Base-by-base conservation (phyloP, 2,329 filamentous ascomycete genomes). In the Paraphoma chrysanthemicola region DNA sequence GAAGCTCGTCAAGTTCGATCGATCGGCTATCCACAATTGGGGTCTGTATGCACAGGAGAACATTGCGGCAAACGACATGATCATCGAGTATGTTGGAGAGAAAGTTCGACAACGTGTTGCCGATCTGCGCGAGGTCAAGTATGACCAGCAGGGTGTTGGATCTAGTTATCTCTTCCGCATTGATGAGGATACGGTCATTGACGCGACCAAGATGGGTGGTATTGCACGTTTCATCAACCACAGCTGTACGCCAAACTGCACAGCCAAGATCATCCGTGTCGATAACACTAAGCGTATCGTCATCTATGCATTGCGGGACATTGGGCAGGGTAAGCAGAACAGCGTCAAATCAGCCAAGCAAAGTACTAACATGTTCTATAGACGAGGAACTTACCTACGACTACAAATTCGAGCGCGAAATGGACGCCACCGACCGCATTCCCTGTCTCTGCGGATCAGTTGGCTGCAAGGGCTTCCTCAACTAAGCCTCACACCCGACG, bases 361-460 rank as follows among this genome's bases (percentile, higher is more conserved):
- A 31, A 23, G 28, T 49, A 33, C 76, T 73, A 69, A 80, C 68
- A 38, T 43, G 52, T 36, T 44, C 30, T 9, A 59, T 73, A 99
- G 95, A 97, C 76, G 95, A 99, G 80, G 95, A 99, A 83, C 88
- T 99, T 76, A 99, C 95, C 2, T 99, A 99, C 81, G 95, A 99
- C 82, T 99, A 99, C 86, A 99, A 99, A 79, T 99, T 99, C 77
- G 95, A 99, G 82, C 91, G 95, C 69, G 95, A 99, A 79, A 92
- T 96, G 72, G 93, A 93, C 71, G 96, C 92, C 67, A 87, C 93
- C 62, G 95, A 99, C 78, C 92, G 95, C 63, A 97, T 99, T 69
- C 95, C 95, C 48, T 99, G 95, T 82, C 88, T 99, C 48, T 99
- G 95, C 78, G 95, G 95, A 57, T 97, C 94, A 43, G 88, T 93